A percentile compares a stretch with the other conserved stretches of the same genome.
These are phyloP conservation scores for Dendrobium chrysotoxum DNA, from an alignment of 106 monocot species.

Conservation along the genomic window DNA sequence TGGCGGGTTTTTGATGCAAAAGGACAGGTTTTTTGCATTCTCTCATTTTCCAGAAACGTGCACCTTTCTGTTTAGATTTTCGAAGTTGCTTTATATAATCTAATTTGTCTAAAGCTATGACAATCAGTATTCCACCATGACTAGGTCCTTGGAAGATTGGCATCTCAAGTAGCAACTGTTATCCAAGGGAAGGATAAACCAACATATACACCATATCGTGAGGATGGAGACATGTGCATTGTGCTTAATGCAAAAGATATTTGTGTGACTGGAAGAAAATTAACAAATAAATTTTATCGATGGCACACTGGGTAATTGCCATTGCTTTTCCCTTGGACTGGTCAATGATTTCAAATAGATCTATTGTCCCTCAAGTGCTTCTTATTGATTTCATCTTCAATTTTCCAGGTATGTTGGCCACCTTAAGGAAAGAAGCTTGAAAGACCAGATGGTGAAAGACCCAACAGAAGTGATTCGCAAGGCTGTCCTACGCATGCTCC, in stretches of 20 bases:
- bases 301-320: conserved; percentile 89
- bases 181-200: conserved; percentile 98
- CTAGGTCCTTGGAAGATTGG: conserved; percentile 87
- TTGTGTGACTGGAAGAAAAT: conserved; percentile 76
- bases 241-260: conserved; percentile 93
- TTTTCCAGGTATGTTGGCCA: conserved; percentile 66
- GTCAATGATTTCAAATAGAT: background rate
- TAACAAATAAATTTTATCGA: conserved; percentile 82
- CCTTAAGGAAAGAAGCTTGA: conserved; percentile 84
- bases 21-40: conserved; percentile 51
- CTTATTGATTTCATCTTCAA: background rate
- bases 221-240: conserved; percentile 95
- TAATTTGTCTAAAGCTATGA: background rate
- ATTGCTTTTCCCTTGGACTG: background rate
- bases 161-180: conserved; percentile 85
- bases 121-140: background rate
- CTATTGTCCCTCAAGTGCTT: background rate
- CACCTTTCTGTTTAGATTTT: background rate
- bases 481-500: conserved; percentile 93
- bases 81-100: background rate
- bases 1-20: conserved; percentile 99
- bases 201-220: conserved; percentile 79
- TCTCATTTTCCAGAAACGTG: background rate
- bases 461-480: conserved; percentile 98
- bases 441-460: conserved; percentile 81